phyloP scores from a whole-genome alignment of 2,329 filamentous ascomycete genomes.

The Zymoseptoria crescenta region DNA sequence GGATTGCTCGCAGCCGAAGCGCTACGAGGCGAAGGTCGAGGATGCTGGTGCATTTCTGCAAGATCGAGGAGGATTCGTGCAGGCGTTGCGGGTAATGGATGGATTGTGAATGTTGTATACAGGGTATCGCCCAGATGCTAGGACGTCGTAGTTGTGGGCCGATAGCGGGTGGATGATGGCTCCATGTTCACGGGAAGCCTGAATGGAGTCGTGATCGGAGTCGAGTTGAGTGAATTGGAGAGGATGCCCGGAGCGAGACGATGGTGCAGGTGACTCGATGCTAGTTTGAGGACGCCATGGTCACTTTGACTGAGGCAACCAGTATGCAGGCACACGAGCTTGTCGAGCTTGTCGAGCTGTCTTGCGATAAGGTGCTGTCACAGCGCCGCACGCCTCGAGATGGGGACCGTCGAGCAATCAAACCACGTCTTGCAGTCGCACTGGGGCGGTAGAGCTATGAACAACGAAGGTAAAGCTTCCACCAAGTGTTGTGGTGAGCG shows the following conservation, averaged over 20 bases:
- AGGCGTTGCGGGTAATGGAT: neutral
- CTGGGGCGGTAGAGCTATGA: neutral
- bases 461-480: neutral
- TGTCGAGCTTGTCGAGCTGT: neutral
- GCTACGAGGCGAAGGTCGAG: conserved; percentile 63
- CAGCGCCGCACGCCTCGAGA: neutral
- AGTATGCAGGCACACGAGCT: conserved; percentile 14
- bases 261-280: conserved; percentile 11
- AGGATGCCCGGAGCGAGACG: conserved; percentile 1
- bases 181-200: conserved; percentile 19
- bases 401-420: neutral
- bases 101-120: neutral
- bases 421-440: neutral
- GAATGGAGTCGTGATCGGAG: conserved; percentile 2
- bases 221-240: neutral
- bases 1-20: conserved; percentile 66
- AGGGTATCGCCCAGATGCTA: conserved; percentile 8
- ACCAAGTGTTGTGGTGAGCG: neutral
- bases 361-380: neutral
- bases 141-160: conserved; percentile 9
- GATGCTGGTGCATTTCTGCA: conserved; percentile 76
- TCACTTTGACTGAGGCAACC: conserved; percentile 11
- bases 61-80: neutral
- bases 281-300: conserved; percentile 13
- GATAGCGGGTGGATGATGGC: conserved; percentile 11